Base-by-base conservation (phyloP, 148 eudicot species). In the Beta vulgaris region DNA sequence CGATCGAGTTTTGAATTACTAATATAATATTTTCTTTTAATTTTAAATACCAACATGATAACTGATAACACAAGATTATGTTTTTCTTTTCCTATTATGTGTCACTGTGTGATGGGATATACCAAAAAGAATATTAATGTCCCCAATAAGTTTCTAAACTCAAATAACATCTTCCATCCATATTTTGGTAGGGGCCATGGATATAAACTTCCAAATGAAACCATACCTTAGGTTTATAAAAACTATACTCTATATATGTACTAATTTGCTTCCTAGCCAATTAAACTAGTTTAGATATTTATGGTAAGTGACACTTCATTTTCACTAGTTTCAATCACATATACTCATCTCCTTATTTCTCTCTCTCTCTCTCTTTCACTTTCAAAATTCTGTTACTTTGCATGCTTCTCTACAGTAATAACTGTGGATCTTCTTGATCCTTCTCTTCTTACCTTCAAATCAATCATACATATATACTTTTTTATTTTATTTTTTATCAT, bases 241-340 rank as follows among this genome's bases (percentile, higher is more conserved):
- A n/a, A n/a, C n/a, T n/a, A n/a, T n/a, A n/a, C n/a, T n/a, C n/a
- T 26, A 13, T n/a, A 51, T 73, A 29, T 19, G 39, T 29, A 46
- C n/a, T n/a, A n/a, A n/a, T n/a, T n/a, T n/a, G 18, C 8, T 58
- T 58, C 1, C 16, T 58, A 26, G 34, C 62, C 32, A 40, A 32
- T 13, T 66, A 64, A 13, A 19, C 46, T 39, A 39, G 23, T 40
- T 73, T 26, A 69, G 67, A 69, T 69, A 58, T 77, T 69, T 77
- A 3, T 44, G 26, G 21, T 15, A 32, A 69, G 23, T n/a, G n/a
- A 76, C 58, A 48, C 16, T 35, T 77, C 75, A 62, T 63, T 77
- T 77, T 77, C 75, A 71, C 35, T 15, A 60, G 80, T 46, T 77
- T 60, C 35, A 77, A 77, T 60, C 69, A 58, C 69, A 57, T 28